Conservation (phyloP, 345 rosid genomes). For the Syzygium jambos region DNA sequence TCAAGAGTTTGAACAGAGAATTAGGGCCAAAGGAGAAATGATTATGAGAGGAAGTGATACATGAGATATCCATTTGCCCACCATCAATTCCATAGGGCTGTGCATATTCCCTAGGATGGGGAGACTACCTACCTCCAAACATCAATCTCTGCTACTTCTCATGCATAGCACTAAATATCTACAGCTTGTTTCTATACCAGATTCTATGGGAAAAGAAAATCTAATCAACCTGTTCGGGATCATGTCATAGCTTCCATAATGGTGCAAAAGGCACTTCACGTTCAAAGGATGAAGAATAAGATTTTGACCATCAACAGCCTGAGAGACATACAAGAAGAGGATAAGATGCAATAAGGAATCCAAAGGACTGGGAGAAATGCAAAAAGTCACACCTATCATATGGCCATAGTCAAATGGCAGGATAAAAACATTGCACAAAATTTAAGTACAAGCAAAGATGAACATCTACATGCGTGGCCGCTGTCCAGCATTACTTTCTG, state of each 20-base stretch:
- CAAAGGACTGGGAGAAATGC: neutral
- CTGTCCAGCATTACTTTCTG: neutral
- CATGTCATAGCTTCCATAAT: constrained; percentile 72
- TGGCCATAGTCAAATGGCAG: neutral
- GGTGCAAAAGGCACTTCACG: constrained; percentile 81
- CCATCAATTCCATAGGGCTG: neutral
- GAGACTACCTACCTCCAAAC: neutral
- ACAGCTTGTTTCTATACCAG: neutral
- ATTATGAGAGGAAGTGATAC: neutral
- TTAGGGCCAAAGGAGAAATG: neutral
- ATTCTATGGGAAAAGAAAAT: neutral
- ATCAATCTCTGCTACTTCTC: neutral
- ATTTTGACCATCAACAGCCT: constrained; percentile 93
- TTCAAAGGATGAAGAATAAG: constrained; percentile 78
- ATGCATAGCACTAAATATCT: neutral
- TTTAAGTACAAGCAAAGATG: neutral
- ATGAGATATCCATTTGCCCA: neutral
- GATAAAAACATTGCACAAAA: neutral
- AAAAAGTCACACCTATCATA: neutral
- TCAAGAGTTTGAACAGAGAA: neutral
- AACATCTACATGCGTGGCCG: neutral
- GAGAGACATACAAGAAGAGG: constrained; percentile 16
- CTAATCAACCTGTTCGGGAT: constrained; percentile 53
- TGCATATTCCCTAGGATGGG: neutral
- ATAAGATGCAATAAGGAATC: neutral